Base-by-base conservation (phyloP, 1,139 yeast species). In the Eremothecium gossypii region DNA sequence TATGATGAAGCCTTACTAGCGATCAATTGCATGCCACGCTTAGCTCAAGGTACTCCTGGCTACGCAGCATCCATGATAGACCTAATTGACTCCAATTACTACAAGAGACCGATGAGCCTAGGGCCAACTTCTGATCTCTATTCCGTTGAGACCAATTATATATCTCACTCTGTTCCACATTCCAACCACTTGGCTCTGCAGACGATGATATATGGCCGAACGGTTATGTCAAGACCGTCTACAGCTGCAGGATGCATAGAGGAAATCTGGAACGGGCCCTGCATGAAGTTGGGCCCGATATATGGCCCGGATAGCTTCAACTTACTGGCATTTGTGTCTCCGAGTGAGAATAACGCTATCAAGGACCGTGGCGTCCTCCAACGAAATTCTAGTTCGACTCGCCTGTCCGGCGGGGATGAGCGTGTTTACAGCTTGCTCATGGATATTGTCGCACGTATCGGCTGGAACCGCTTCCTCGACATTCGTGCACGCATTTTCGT, bases 381-480 rank as follows among this genome's bases (percentile, higher is more conserved):
- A 46, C 73, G 91, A 48, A 94, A 93, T 12, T 89, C 91, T 2
- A 76, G 85, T 0, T 74, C 76, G 39, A 72, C 87, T 45, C 78
- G 82, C 51, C 82, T 89, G 3, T 85, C 96, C 1, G 84, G 84
- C 63, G 77, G 80, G 31, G 74, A 71, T 54, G 91, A 93, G 1
- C 47, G 47, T 33, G 60, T 56, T 2, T 91, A 87, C 61, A 83
- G 82, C 42, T 68, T 87, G 49, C 69, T 91, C 46, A 62, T 70
- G 42, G 66, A 68, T 17, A 77, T 89, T 46, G 82, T 78, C 29
- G 67, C 72, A 43, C 72, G 74, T 42, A 72, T 84, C 20, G 97
- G 97, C 3, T 91, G 98, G 98, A 91, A 86, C 54, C 75, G 79
- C n/a, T 68, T 91, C 43, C 70, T 91, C 57, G 76, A 76, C 53